Evolutionary conservation across 345 rosid species (phyloP).

Genomic region (Arabis alpina): DNA sequence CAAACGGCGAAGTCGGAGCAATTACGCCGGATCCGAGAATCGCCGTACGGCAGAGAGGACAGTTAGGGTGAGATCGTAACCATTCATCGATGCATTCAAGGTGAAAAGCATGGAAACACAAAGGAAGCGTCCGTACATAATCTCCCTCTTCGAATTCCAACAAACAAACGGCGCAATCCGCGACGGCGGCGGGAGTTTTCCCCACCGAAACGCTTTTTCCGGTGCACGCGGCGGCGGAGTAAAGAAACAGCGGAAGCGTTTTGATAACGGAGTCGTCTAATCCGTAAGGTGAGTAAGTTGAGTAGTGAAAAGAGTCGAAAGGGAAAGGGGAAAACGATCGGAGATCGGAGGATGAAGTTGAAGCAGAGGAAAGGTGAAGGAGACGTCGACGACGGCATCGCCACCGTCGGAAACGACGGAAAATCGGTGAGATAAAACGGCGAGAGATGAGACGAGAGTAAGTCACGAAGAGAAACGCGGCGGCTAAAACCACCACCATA

Average conservation of each 20-base stretch:
- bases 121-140: constrained; percentile 82
- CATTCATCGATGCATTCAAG: constrained; percentile 93
- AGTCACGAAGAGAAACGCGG: constrained; percentile 73
- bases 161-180: constrained; percentile 87
- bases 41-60: constrained; percentile 89
- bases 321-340: constrained; percentile 58
- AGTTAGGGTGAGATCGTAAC: constrained; percentile 89
- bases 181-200: constrained; percentile 32
- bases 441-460: constrained; percentile 87
- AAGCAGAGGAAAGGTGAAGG: constrained; percentile 50
- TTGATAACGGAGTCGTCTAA: constrained; percentile 89
- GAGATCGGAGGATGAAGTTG: constrained; percentile 51
- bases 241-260: constrained; percentile 73
- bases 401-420: constrained; percentile 56
- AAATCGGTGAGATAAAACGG: constrained; percentile 51
- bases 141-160: constrained; percentile 85
- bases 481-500: constrained; percentile 82
- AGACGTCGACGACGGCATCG: constrained; percentile 54
- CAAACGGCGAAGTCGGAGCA: constrained; percentile 63
- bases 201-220: constrained; percentile 34
- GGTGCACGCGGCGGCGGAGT: constrained; percentile 49
- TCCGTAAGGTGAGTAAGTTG: constrained; percentile 70
- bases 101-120: constrained; percentile 85
- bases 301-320: constrained; percentile 53
- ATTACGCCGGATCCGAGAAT: constrained; percentile 54